Conservation (phyloP, 495 filamentous ascomycete genomes). For the Lasiosphaeria miniovina region DNA sequence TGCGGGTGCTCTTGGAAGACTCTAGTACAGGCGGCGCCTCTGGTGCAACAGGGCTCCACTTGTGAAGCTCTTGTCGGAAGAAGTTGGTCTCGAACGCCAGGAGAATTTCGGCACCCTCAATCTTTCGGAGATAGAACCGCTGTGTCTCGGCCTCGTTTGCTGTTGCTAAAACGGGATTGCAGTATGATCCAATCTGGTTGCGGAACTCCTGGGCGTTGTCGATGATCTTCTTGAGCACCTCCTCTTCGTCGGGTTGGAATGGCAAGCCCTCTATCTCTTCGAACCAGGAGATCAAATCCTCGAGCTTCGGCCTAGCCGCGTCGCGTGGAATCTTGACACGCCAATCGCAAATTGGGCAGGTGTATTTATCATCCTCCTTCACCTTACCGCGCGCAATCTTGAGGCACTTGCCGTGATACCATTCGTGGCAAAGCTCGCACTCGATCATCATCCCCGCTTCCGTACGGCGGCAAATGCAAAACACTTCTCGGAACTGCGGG, state of each 20-base stretch:
- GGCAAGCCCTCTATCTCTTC: constrained; percentile 78
- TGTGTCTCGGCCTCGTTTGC: constrained; percentile 82
- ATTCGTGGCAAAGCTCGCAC: constrained; percentile 96
- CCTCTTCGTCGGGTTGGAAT: constrained; percentile 95
- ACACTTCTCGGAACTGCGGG: constrained; percentile 68
- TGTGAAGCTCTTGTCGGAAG: constrained; percentile 93
- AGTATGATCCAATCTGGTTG: constrained; percentile 73
- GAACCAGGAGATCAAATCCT: constrained; percentile 86
- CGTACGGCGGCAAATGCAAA: constrained; percentile 90
- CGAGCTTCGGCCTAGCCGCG: constrained; percentile 90
- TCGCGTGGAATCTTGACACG: constrained; percentile 98
- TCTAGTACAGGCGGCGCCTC: constrained; percentile 79
- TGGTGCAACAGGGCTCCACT: constrained; percentile 90
- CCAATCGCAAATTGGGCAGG: constrained; percentile 97
- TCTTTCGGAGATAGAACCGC: constrained; percentile 97
- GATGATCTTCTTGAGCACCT: constrained; percentile 77
- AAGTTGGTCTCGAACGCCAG: constrained; percentile 93
- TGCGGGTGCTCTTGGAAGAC: constrained; percentile 86
- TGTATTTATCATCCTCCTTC: constrained; percentile 98
- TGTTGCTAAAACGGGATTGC: constrained; percentile 75
- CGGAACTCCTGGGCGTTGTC: constrained; percentile 80
- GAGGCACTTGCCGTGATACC: constrained; percentile 98
- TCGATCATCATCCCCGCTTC: constrained; percentile 99
- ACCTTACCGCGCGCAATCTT: constrained; percentile 98
- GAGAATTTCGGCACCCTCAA: constrained; percentile 95